Conservation (phyloP, 495 filamentous ascomycete genomes). For the Talaromyces stipitatus region DNA sequence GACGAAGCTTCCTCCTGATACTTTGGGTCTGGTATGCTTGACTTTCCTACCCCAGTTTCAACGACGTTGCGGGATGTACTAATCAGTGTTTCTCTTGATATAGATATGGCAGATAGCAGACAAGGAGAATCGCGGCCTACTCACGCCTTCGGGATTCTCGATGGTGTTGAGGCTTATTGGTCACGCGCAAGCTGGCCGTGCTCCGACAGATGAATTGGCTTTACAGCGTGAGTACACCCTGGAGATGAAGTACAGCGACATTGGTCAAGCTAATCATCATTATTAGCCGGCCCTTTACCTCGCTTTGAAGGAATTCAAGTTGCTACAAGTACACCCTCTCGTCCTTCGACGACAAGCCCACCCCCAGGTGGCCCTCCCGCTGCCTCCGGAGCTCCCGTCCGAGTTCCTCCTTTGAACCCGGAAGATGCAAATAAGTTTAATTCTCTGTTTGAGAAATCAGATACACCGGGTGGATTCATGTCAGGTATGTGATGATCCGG, state of each 20-base stretch:
- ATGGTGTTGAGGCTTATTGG: slow-evolving; percentile 89
- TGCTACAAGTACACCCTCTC: slow-evolving; percentile 31
- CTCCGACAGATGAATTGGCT: slow-evolving; percentile 71
- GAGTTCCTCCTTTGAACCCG: slow-evolving; percentile 82
- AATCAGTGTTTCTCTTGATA: background rate
- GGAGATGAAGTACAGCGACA: too few relatives aligned
- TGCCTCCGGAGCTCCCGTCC: slow-evolving; percentile 61
- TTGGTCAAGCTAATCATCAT: background rate
- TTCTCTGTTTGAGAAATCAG: slow-evolving; percentile 79
- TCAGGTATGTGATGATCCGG: slow-evolving; percentile 44
- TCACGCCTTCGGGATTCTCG: slow-evolving; percentile 86
- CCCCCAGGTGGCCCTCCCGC: slow-evolving; percentile 48
- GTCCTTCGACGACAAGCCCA: slow-evolving; percentile 35
- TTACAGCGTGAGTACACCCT: slow-evolving; percentile 46
- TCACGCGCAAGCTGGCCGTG: slow-evolving; percentile 80
- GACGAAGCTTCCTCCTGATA: slow-evolving; percentile 73
- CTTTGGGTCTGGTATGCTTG: slow-evolving; percentile 75
- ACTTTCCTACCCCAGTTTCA: background rate
- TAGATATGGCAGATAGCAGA: slow-evolving; percentile 99
- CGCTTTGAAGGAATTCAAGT: slow-evolving; percentile 73
- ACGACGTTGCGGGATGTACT: background rate
- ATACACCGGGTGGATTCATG: slow-evolving; percentile 69
- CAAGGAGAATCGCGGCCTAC: slow-evolving; percentile 86
- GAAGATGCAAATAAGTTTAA: slow-evolving; percentile 86
- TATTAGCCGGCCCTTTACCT: slow-evolving; percentile 74